Evolutionary conservation across 306 rosid species (phyloP).

Genomic region (Malus orientalis): DNA sequence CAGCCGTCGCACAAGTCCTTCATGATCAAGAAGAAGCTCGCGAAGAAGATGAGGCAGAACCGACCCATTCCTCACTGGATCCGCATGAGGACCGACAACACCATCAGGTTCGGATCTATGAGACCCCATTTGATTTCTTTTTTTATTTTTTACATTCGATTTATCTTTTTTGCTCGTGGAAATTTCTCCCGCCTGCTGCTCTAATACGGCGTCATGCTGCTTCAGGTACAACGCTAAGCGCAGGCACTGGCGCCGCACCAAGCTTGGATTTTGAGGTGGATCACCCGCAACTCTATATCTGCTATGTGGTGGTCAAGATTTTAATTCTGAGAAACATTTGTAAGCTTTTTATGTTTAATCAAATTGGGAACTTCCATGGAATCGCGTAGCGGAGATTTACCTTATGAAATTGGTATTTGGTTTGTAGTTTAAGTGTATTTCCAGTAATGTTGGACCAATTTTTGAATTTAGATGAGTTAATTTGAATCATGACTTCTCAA

Average conservation of each 20-base stretch:
- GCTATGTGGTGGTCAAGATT: neutral
- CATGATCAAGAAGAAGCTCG: slow-evolving; percentile 86
- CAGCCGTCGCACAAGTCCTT: slow-evolving; percentile 90
- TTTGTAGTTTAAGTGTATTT: neutral
- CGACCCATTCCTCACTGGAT: slow-evolving; percentile 88
- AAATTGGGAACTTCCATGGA: neutral
- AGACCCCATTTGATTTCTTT: neutral
- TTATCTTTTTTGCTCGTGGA: neutral
- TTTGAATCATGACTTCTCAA: neutral
- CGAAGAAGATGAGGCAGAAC: slow-evolving; percentile 94
- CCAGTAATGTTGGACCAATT: neutral
- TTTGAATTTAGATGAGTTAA: neutral
- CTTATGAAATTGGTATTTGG: neutral
- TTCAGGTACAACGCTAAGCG: slow-evolving; percentile 79
- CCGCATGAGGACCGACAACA: slow-evolving; percentile 76
- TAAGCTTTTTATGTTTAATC: slow-evolving; percentile 11
- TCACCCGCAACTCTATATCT: neutral
- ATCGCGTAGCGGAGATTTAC: neutral
- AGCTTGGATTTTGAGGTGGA: slow-evolving; percentile 66
- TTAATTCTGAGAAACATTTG: neutral
- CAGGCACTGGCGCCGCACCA: slow-evolving; percentile 95
- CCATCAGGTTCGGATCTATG: slow-evolving; percentile 40
- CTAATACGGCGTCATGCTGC: neutral
- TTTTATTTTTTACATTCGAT: neutral
- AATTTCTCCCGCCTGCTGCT: neutral